These are phyloP conservation scores for Geotrichum ghanense DNA, from an alignment of 805 yeast genomes.

Conservation along the genomic window DNA sequence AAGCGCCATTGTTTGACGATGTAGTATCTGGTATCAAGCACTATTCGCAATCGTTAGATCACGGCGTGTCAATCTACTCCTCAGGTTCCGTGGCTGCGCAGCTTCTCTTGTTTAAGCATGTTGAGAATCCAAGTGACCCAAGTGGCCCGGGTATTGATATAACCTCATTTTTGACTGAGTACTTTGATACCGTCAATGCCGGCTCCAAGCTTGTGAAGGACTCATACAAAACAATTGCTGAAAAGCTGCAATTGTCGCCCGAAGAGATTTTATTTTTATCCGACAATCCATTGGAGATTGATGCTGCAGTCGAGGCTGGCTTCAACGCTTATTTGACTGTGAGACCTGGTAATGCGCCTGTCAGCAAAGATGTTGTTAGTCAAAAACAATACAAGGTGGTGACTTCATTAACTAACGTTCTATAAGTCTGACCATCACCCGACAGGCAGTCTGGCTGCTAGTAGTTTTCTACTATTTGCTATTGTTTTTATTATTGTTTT, in stretches of 20 bases:
- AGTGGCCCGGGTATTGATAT: constrained; percentile 32
- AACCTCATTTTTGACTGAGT: constrained; percentile 44
- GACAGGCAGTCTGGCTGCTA: no score
- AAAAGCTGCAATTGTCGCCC: constrained; percentile 26
- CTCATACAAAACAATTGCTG: constrained; percentile 50
- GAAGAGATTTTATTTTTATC: constrained; percentile 51
- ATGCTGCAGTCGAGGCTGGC: constrained; percentile 62
- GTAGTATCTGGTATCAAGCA: constrained; percentile 45
- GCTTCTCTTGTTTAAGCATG: constrained; percentile 60
- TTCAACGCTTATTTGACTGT: constrained; percentile 45
- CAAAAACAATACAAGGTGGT: not conserved
- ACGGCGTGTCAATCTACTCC: constrained; percentile 59
- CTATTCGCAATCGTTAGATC: constrained; percentile 24
- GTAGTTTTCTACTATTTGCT: no score
- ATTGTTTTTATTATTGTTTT: no score
- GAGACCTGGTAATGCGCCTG: constrained; percentile 60
- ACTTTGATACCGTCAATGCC: constrained; percentile 76
- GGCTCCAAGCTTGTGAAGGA: constrained; percentile 52
- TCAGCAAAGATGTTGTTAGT: constrained; percentile 7
- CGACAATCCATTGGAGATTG: constrained; percentile 68
- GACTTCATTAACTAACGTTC: not conserved
- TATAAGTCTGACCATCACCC: no score
- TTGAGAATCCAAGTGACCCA: constrained; percentile 28
- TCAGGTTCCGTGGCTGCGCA: constrained; percentile 88
- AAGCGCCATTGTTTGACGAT: constrained; percentile 68